phyloP scores from a whole-genome alignment of 768 basidiomycete species.

The Trametopsis cervina region DNA sequence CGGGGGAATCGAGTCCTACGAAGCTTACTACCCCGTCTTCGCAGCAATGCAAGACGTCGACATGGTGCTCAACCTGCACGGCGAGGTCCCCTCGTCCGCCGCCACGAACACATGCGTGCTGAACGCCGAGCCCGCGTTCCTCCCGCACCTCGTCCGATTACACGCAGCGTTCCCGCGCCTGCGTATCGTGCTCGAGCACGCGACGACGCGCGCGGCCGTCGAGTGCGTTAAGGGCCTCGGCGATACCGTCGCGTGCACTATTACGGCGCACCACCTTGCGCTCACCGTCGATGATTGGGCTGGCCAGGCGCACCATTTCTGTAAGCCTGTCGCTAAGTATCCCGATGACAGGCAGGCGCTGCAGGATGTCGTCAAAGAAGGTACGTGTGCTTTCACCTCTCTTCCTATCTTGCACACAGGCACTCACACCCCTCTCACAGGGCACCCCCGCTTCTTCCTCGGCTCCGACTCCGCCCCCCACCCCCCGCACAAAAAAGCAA shows the following conservation, averaged over 20 bases:
- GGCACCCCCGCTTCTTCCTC: constrained; percentile 93
- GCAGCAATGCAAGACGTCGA: constrained; percentile 88
- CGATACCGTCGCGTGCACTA: constrained; percentile 86
- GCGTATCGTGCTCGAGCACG: constrained; percentile 95
- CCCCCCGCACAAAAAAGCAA: constrained; percentile 59
- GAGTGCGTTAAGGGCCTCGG: constrained; percentile 77
- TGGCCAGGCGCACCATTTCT: constrained; percentile 91
- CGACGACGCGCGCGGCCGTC: constrained; percentile 87
- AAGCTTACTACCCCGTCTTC: constrained; percentile 88
- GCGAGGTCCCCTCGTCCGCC: constrained; percentile 90
- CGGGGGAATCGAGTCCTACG: constrained; percentile 93
- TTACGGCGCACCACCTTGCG: constrained; percentile 93
- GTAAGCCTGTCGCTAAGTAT: constrained; percentile 97
- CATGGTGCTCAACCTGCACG: constrained; percentile 95
- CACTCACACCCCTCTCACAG: constrained; percentile 27
- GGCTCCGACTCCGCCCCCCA: constrained; percentile 98
- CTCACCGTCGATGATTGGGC: constrained; percentile 97
- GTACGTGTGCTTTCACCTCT: constrained; percentile 29
- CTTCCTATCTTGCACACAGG: neutral
- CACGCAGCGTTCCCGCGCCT: constrained; percentile 81
- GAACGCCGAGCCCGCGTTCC: constrained; percentile 87
- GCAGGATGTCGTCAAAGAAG: constrained; percentile 67
- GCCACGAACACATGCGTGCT: constrained; percentile 79
- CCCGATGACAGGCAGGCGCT: constrained; percentile 87
- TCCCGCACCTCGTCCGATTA: constrained; percentile 79